These are phyloP conservation scores for Chlorella sp. DNA, from an alignment of 139 green algal species.

Conservation along the genomic window DNA sequence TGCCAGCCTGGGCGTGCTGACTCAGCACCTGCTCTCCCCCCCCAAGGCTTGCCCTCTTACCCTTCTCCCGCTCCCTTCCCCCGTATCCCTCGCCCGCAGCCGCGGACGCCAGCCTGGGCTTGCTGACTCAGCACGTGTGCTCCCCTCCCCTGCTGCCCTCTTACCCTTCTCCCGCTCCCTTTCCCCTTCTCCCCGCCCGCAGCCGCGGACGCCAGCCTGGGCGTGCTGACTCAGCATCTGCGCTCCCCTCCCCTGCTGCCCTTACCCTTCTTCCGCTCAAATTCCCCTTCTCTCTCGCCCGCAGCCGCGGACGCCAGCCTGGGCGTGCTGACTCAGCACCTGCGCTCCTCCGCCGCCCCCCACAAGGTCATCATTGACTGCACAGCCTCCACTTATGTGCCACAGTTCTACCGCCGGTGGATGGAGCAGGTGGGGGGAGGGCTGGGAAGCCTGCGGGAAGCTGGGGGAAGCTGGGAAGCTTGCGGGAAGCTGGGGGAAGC, in stretches of 20 bases:
- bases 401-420: slow-evolving; percentile 85
- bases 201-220: slow-evolving; percentile 35
- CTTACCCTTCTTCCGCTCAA: too few relatives aligned
- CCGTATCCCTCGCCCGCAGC: background rate
- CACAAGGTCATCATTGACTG: slow-evolving; percentile 95
- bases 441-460: too few relatives aligned
- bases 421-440: slow-evolving; percentile 60
- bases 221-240: slow-evolving; percentile 76
- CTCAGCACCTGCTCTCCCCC: slow-evolving; percentile 63
- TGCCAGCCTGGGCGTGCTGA: slow-evolving; percentile 62
- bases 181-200: background rate
- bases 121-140: slow-evolving; percentile 77
- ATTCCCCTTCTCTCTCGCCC: background rate
- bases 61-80: too few relatives aligned
- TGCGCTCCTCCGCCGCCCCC: slow-evolving; percentile 75
- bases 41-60: too few relatives aligned
- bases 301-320: slow-evolving; percentile 34
- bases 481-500: too few relatives aligned
- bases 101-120: slow-evolving; percentile 31
- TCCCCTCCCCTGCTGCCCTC: background rate
- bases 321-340: slow-evolving; percentile 69
- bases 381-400: slow-evolving; percentile 83
- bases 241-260: background rate
- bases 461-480: too few relatives aligned
- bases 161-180: too few relatives aligned